These are phyloP conservation scores for Physcomitrellopsis africana DNA, from an alignment of 225 moss, liverwort and hornwort species.

Conservation along the genomic window DNA sequence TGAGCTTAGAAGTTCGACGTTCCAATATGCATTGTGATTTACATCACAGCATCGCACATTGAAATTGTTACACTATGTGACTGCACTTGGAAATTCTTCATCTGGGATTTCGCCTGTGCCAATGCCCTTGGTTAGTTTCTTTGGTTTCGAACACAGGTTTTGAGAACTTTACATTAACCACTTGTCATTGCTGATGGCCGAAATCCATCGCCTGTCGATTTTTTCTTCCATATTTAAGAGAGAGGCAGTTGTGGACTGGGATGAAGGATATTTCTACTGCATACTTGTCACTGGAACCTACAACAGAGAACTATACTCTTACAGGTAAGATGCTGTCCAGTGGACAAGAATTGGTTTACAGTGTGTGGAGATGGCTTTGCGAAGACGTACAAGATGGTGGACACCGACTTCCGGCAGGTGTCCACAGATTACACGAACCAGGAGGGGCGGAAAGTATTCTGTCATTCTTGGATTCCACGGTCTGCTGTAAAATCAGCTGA, in stretches of 20 bases:
- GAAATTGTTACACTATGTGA: background rate
- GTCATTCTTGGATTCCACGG: constrained; percentile 60
- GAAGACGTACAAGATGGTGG: constrained; percentile 65
- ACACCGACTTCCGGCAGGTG: constrained; percentile 58
- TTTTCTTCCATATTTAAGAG: background rate
- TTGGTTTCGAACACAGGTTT: too few relatives aligned
- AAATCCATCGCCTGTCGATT: too few relatives aligned
- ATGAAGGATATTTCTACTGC: background rate
- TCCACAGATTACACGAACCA: constrained; percentile 65
- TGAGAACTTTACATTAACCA: background rate
- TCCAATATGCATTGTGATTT: background rate
- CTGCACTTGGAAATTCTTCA: background rate
- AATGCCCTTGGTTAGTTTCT: background rate
- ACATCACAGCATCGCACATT: background rate
- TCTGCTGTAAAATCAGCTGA: constrained; percentile 1
- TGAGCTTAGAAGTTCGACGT: background rate
- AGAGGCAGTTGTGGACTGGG: background rate
- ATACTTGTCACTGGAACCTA: background rate
- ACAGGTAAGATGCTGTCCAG: constrained; percentile 70
- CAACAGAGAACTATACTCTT: background rate
- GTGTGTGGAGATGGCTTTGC: constrained; percentile 82
- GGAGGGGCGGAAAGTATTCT: constrained; percentile 59
- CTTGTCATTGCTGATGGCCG: background rate
- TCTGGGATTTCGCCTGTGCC: background rate
- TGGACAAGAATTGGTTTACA: constrained; percentile 50